Percentiles rank a stretch among this genome's conserved stretches.
Evolutionary conservation across 2,329 filamentous ascomycete genomes (phyloP).

Genomic region (Blastomyces gilchristii): DNA sequence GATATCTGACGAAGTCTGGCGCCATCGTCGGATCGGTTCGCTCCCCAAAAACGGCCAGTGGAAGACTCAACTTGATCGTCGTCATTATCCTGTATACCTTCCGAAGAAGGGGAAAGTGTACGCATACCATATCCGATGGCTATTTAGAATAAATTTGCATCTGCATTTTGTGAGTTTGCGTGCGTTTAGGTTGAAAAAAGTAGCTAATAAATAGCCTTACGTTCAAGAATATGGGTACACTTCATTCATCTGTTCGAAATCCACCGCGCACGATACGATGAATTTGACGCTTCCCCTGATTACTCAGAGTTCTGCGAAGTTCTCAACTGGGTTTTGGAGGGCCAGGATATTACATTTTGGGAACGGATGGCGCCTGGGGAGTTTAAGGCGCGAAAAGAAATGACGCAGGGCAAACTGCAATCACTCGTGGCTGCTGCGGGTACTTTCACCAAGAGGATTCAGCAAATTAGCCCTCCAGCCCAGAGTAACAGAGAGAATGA

Average conservation of each 20-base stretch:
- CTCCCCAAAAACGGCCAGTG: background rate
- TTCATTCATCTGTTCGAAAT: background rate
- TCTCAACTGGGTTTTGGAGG: background rate
- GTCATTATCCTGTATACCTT: constrained; percentile 1
- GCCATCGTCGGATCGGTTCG: background rate
- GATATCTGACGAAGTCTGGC: background rate
- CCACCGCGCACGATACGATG: background rate
- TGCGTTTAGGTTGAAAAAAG: background rate
- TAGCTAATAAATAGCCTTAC: background rate
- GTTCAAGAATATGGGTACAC: background rate
- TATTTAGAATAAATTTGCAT: background rate
- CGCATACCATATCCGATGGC: background rate
- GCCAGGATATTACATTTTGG: background rate
- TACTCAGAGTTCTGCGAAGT: constrained; percentile 1
- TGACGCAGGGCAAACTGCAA: background rate
- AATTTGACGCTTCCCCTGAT: background rate
- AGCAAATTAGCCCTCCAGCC: background rate
- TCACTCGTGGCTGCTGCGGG: background rate
- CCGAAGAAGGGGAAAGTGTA: background rate
- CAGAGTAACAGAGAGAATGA: background rate
- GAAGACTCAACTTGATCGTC: background rate
- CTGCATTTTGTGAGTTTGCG: background rate
- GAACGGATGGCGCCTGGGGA: constrained; percentile 1
- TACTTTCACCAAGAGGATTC: background rate
- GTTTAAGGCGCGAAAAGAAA: background rate